Base-by-base conservation (phyloP, 768 basidiomycete species). In the Lyophyllum semitale region DNA sequence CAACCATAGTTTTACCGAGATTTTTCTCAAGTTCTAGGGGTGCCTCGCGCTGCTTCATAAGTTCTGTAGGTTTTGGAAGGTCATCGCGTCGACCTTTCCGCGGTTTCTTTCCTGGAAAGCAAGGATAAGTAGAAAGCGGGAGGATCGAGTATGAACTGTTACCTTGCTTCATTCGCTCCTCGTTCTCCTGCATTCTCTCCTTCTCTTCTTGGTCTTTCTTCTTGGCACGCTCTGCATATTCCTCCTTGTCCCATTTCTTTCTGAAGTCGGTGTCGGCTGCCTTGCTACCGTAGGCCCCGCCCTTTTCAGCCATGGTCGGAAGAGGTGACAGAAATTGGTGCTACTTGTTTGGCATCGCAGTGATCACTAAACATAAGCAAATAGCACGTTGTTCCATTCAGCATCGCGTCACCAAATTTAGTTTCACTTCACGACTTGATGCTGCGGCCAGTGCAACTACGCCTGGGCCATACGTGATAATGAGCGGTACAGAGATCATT, bases 191-290 rank as follows among this genome's bases (percentile, higher is more conserved):
- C 85, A 93, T 93, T 17, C 89, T 80, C 59, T 92, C 88, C 57
- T 83, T 78, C 66, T 92, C 90, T 58, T 93, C 91, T 29, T 79
- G 71, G 63, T 95, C 93, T 66, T 86, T 89, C 66, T 87, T 85
- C 68, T 85, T 86, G 9, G 95, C 95, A 54, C 82, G 82, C 67
- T 93, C 91, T 13, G 88, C 83, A 73, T 88, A 93, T 68, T 91
- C 92, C 67, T 95, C 88, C 74, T 94, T 93, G 77, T 97, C 91
- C 95, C 95, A 98, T 79, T 88, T 93, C 73, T 88, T 89, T 45
- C 94, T 74, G 62, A 91, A 90, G 69, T 89, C 88, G 9, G 88
- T 89, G 70, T 91, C 89, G 17, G 75, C 66, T 29, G 81, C 78
- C 52, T 78, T 77, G 57, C 71, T 71, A 8, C 63, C 71, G 60